A percentile compares a stretch with the other conserved stretches of the same genome.
Evolutionary conservation across 495 filamentous ascomycete genomes (phyloP).

Genomic region (Oidiodendron maius): DNA sequence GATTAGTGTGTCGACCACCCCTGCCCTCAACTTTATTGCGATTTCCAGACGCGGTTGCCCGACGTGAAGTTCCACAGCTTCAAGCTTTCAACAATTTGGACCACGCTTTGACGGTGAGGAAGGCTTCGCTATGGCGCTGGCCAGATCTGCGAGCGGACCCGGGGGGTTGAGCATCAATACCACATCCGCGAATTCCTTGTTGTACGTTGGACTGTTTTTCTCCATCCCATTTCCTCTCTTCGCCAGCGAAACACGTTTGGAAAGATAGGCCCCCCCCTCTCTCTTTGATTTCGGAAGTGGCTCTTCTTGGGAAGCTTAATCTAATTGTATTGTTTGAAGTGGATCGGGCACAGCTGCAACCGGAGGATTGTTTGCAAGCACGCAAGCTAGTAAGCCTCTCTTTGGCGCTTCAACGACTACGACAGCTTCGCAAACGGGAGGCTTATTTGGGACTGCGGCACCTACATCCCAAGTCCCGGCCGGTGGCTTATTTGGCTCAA

Average conservation of each 20-base stretch:
- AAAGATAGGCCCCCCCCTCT: too few relatives aligned
- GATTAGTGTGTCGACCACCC: too few relatives aligned
- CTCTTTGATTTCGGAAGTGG: too few relatives aligned
- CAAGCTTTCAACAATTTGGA: background rate
- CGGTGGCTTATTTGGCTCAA: conserved; percentile 13
- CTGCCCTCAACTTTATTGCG: background rate
- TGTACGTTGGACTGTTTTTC: conserved; percentile 38
- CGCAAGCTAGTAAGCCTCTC: conserved; percentile 26
- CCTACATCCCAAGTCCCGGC: conserved; percentile 25
- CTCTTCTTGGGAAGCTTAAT: background rate
- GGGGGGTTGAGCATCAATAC: conserved; percentile 74
- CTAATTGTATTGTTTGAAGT: conserved; percentile 13
- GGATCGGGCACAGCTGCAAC: conserved; percentile 21
- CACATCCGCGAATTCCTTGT: conserved; percentile 64
- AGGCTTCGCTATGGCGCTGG: conserved; percentile 39
- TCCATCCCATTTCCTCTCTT: background rate
- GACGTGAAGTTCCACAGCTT: background rate
- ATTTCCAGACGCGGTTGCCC: background rate
- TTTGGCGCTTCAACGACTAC: conserved; percentile 29
- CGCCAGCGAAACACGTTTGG: too few relatives aligned
- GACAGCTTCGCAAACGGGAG: conserved; percentile 16
- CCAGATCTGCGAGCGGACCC: conserved; percentile 59
- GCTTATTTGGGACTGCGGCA: conserved; percentile 22
- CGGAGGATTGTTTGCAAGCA: conserved; percentile 37
- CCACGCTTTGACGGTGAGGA: background rate